Percentiles rank a stretch among this genome's conserved stretches.
Conservation (phyloP, 1,139 yeast species). For the Blastobotrys petasosporus region DNA sequence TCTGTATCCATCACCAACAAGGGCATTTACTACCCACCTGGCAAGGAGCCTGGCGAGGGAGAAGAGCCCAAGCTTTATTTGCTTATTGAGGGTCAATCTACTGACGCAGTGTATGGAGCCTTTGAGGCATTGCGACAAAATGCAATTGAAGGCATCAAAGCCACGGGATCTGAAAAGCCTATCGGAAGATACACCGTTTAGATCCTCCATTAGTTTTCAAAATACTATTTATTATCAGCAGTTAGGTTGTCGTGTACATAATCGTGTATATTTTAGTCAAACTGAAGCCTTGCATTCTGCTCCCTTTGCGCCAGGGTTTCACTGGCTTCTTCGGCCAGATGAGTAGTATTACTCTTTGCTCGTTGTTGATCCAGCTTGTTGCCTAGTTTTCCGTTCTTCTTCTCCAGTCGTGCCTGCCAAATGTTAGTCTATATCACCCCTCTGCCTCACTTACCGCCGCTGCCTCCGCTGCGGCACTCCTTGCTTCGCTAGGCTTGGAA, state of each 20-base stretch:
- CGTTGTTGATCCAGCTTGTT: constrained; percentile 4
- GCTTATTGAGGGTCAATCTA: constrained; percentile 71
- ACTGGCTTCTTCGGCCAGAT: constrained; percentile 14
- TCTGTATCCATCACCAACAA: constrained; percentile 76
- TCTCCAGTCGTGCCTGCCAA: constrained; percentile 4
- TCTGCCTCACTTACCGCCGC: background rate
- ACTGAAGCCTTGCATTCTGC: too few species aligned
- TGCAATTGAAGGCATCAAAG: constrained; percentile 55
- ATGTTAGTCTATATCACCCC: background rate
- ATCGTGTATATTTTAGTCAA: too few species aligned
- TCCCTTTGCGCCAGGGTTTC: constrained; percentile 3
- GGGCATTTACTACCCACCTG: constrained; percentile 69
- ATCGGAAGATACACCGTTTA: constrained; percentile 9
- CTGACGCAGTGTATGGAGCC: constrained; percentile 58
- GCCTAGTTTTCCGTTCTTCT: background rate
- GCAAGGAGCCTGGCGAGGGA: constrained; percentile 39
- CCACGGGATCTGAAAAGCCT: constrained; percentile 1
- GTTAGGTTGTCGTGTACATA: too few species aligned
- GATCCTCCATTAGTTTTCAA: too few species aligned
- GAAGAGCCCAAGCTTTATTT: constrained; percentile 75
- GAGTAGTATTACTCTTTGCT: constrained; percentile 11
- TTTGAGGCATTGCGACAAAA: constrained; percentile 55
- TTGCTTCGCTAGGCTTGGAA: background rate
- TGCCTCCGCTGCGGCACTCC: constrained; percentile 1
- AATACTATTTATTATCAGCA: background rate